Percentiles rank a stretch among this genome's conserved stretches.
Conservation (phyloP, 1,284 basidiomycete genomes). For the Chondrostereum purpureum region DNA sequence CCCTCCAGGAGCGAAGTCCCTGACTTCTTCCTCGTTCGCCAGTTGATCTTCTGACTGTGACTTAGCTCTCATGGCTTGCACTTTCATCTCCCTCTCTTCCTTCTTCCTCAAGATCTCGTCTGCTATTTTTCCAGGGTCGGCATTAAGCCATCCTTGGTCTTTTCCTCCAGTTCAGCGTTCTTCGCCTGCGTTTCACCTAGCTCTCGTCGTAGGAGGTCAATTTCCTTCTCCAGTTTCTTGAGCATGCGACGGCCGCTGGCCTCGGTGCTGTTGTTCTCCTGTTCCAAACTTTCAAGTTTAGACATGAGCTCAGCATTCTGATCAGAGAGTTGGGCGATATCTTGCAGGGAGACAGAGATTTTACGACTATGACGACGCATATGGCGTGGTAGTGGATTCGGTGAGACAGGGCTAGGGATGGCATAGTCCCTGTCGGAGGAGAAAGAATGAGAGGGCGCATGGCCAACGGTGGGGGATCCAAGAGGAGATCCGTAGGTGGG, state of each 20-base stretch:
- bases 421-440: too few relatives aligned
- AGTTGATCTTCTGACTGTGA: slow-evolving; percentile 15
- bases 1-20: slow-evolving; percentile 60
- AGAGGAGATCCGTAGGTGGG: slow-evolving; percentile 18
- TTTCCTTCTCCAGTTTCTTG: slow-evolving; percentile 71
- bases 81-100: slow-evolving; percentile 49
- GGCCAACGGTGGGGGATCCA: slow-evolving; percentile 9
- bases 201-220: slow-evolving; percentile 60
- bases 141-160: slow-evolving; percentile 34
- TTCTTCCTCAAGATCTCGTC: slow-evolving; percentile 44
- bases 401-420: too few relatives aligned
- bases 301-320: slow-evolving; percentile 75
- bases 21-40: slow-evolving; percentile 26
- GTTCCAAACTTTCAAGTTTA: slow-evolving; percentile 69
- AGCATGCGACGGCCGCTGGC: slow-evolving; percentile 62
- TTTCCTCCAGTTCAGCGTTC: slow-evolving; percentile 65
- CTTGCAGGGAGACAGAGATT: slow-evolving; percentile 61
- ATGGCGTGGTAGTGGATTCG: slow-evolving; percentile 18
- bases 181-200: slow-evolving; percentile 64
- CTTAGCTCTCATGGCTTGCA: slow-evolving; percentile 38
- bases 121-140: slow-evolving; percentile 33
- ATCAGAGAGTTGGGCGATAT: slow-evolving; percentile 65
- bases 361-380: slow-evolving; percentile 39
- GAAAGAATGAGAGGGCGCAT: slow-evolving; percentile 8
- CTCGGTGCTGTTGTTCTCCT: slow-evolving; percentile 62